A percentile compares a stretch with the other conserved stretches of the same genome.
phyloP scores from a whole-genome alignment of 345 rosid species.

The Salix arbutifolia region DNA sequence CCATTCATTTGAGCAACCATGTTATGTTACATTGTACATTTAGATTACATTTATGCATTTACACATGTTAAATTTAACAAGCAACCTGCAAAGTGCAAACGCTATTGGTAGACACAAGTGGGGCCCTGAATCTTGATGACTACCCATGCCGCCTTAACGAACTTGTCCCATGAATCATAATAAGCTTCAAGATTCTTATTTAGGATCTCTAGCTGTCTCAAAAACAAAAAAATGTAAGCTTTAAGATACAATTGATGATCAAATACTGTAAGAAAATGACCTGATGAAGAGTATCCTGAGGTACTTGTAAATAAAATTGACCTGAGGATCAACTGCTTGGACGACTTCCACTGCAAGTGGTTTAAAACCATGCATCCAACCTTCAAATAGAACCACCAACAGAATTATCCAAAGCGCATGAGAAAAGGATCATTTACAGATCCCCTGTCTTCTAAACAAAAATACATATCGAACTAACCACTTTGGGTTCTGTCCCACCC shows the following conservation, averaged over 20 bases:
- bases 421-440: neutral
- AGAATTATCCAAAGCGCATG: constrained; percentile 12
- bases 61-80: neutral
- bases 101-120: constrained; percentile 84
- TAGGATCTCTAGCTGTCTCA: constrained; percentile 62
- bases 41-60: neutral
- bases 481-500: neutral
- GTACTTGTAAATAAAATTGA: constrained; percentile 13
- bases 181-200: constrained; percentile 86
- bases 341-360: constrained; percentile 60
- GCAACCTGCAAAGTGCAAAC: constrained; percentile 92
- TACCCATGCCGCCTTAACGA: constrained; percentile 70
- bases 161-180: constrained; percentile 86
- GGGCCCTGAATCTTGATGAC: constrained; percentile 89
- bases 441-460: neutral
- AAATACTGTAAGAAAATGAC: constrained; percentile 6
- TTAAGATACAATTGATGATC: neutral
- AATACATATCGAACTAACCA: neutral
- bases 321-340: constrained; percentile 86
- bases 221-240: neutral
- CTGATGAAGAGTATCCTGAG: neutral
- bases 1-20: neutral
- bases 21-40: neutral
- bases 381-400: constrained; percentile 84
- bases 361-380: constrained; percentile 99